Percentiles rank a stretch among this genome's conserved stretches.
These are phyloP conservation scores for Pleurotus tuoliensis DNA, from an alignment of 768 basidiomycete genomes.

Conservation along the genomic window DNA sequence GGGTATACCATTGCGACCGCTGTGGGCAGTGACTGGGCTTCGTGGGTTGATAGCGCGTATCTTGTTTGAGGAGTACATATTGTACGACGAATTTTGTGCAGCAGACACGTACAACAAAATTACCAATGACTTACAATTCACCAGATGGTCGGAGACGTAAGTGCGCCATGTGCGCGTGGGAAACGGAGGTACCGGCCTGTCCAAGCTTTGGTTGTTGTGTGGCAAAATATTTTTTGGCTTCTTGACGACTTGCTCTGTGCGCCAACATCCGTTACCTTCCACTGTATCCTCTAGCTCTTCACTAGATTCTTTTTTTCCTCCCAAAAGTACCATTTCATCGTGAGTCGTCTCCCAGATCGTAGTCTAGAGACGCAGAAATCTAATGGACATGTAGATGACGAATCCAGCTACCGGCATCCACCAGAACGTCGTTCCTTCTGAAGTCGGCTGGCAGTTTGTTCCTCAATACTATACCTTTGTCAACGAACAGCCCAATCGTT, in stretches of 20 bases:
- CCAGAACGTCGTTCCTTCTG: slow-evolving; percentile 77
- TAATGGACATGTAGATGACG: slow-evolving; percentile 22
- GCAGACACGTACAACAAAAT: too few relatives aligned
- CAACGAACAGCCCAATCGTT: slow-evolving; percentile 93
- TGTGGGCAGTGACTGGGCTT: slow-evolving; percentile 40
- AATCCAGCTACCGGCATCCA: slow-evolving; percentile 35
- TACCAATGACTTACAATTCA: too few relatives aligned
- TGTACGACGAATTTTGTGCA: too few relatives aligned
- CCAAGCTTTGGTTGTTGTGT: neutral
- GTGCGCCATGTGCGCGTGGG: too few relatives aligned
- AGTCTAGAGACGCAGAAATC: neutral
- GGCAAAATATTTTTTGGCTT: slow-evolving; percentile 27
- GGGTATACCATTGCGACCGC: slow-evolving; percentile 38
- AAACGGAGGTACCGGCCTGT: too few relatives aligned
- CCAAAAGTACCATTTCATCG: slow-evolving; percentile 29
- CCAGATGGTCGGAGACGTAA: too few relatives aligned
- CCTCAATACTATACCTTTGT: slow-evolving; percentile 99
- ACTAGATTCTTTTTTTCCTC: slow-evolving; percentile 30
- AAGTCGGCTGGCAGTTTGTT: slow-evolving; percentile 99
- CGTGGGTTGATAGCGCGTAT: slow-evolving; percentile 43
- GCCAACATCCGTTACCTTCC: slow-evolving; percentile 15
- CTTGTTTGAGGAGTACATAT: slow-evolving; percentile 18
- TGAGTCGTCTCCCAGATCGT: slow-evolving; percentile 4
- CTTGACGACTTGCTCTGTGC: slow-evolving; percentile 26
- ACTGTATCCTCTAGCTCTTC: slow-evolving; percentile 18